Base-by-base conservation (phyloP, 2,329 filamentous ascomycete genomes). In the Colletotrichum spaethianum region DNA sequence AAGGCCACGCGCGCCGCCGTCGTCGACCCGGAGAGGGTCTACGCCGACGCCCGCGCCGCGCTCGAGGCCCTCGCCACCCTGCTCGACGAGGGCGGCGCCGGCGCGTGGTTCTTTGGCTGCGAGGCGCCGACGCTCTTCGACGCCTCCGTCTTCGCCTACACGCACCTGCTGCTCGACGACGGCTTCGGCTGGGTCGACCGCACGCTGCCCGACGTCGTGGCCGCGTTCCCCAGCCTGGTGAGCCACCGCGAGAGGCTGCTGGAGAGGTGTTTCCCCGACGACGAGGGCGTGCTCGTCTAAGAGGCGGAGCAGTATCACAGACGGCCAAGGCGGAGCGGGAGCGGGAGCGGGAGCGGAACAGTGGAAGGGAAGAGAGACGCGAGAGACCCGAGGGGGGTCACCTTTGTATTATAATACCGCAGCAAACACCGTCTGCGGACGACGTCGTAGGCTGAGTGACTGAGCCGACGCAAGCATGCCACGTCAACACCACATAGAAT, bases 81-180 rank as follows among this genome's bases (percentile, higher is more conserved):
- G 8, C 78, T 90, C 7, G 80, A 77, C 7, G 76, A 80, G 14
- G 72, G 74, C 38, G 38, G 16, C 38, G 36, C 23, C n/a, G 36
- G 26, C 12, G 59, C 20, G 9, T 90, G 86, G 86, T 90, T 90
- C 79, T 89, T 89, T 68, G 84, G 79, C 31, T 77, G 73, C 79
- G 80, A 69, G 62, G 81, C 38, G 79, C 94, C 96, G 0, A 90
- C 91, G 0, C 79, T 96, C 31, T 96, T 98, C 76, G 96, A 99
- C 82, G 95, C 96, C 8, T 91, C 90, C 65, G 90, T 98, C 2
- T 98, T 98, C 83, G 92, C 94, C 4, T 99, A 98, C 81, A 95
- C 94, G 0, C 91, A 97, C 80, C 84, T 97, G 62, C 85, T 98
- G 63, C 82, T 97, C 63, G 90, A 93, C 72, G 87, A 91, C 77